Evolutionary conservation across 2,329 filamentous ascomycete species (phyloP).

Genomic region (Penicillium italicum): DNA sequence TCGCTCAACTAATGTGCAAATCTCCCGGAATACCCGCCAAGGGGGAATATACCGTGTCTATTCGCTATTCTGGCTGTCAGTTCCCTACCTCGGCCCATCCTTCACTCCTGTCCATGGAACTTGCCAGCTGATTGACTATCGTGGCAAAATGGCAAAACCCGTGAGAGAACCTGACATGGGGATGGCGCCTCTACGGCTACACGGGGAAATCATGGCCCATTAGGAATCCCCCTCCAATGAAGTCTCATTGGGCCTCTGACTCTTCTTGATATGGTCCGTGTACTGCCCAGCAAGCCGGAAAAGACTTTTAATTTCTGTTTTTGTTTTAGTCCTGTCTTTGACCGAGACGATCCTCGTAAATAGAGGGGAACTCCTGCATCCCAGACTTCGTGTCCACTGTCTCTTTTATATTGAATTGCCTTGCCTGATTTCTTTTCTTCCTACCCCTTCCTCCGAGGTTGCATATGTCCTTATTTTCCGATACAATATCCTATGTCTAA

Average conservation of each 20-base stretch:
- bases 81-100: slow-evolving; percentile 1
- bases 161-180: slow-evolving; percentile 8
- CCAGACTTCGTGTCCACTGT: neutral
- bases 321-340: neutral
- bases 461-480: slow-evolving; percentile 6
- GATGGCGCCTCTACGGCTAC: slow-evolving; percentile 8
- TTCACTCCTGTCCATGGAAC: neutral
- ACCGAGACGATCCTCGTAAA: slow-evolving; percentile 6
- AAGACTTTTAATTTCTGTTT: neutral
- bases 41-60: neutral
- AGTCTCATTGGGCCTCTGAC: slow-evolving; percentile 3
- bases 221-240: neutral
- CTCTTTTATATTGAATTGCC: slow-evolving; percentile 12
- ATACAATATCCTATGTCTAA: neutral
- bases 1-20: neutral
- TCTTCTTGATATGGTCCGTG: slow-evolving; percentile 17
- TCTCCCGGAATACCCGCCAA: slow-evolving; percentile 1
- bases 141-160: slow-evolving; percentile 14
- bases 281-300: slow-evolving; percentile 5
- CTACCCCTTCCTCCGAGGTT: neutral
- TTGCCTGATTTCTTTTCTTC: neutral
- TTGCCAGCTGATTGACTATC: slow-evolving; percentile 19
- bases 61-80: neutral
- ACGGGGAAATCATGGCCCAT: slow-evolving; percentile 6
- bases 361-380: slow-evolving; percentile 9